Evolutionary conservation across 2,329 filamentous ascomycete species (phyloP), one percentile per base, ranked within the genome.

Genomic region (Rutstroemia sydowiana): DNA sequence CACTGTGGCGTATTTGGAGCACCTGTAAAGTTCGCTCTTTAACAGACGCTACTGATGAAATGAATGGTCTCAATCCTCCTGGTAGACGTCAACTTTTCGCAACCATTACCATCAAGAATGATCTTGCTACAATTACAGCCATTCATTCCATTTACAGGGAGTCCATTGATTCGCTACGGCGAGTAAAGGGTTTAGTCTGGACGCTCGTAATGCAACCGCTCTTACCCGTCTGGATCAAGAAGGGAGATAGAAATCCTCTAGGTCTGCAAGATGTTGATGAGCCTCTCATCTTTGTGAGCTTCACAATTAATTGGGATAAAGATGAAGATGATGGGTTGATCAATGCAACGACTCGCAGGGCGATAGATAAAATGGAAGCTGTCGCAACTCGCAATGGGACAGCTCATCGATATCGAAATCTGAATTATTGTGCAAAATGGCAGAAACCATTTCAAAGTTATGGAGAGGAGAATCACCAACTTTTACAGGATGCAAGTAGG

Each of bases 31-130:
- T 64, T 20, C 63, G 58, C 26, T 65, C 55, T 23, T 52, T 70
- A 4, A 64, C 59, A 11, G 64, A 60, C 40, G 66, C 66, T 13
- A 66, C 63, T 8, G 63, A 69, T 48, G 66, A 70, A 49, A 45
- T 69, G 55, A 63, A 62, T 36, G 34, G 55, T 26, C 59, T 66
- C 14, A 67, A 64, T 44, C 61, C 63, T n/a, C 59, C 64, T 2
- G 64, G 65, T 7, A 57, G 59, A 39, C 60, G 65, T 7, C 68
- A 70, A 46, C 55, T 60, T 2, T 66, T 67, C 28, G 65, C 55
- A 9, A 69, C 63, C 1, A 70, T 66, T n/a, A 70, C 68, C 7
- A 59, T 69, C 43, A 64, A 65, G 45, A 69, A 68, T 28, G 65
- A 69, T n/a, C 31, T 30, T 11, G 57, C 57, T 14, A 70, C 67